Evolutionary conservation across 2,329 filamentous ascomycete genomes (phyloP), one percentile per base, ranked within the genome.

Genomic region (Botryotinia convoluta): DNA sequence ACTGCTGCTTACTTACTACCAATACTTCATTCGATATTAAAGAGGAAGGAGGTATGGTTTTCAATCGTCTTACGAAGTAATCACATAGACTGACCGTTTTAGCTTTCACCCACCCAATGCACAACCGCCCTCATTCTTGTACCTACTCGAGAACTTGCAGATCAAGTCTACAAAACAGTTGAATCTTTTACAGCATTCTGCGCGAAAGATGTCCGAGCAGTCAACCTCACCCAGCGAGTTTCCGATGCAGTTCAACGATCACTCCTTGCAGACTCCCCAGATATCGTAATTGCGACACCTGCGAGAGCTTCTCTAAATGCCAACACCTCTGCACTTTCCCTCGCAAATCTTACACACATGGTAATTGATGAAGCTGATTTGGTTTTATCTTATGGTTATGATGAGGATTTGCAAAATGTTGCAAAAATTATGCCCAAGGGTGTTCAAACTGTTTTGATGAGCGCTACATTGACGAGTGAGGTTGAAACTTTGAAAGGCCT

Each of bases 321-420:
- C 79, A 93, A 92, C 79, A 90, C 86, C 69, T 89, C 90, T 18
- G 88, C 91, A 0, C 84, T 98, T 68, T 89, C 90, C 1, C 84
- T 97, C 45, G 88, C 91, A 26, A 87, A 89, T 65, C 86, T 99
- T 35, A 88, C 89, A 45, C 90, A 81, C 76, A 84, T 98, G 26
- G 93, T 98, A 0, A 90, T 99, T 71, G 96, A 99, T 81, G 96
- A 99, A 84, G 95, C 95, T 4, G 96, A 99, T 80, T 83, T 99
- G 75, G 92, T 99, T 10, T 85, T 98, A 73, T 97, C 93, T 6
- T 99, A 98, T 80, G 96, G 95, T 67, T 97, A 98, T 81, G 92
- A 95, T 73, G 93, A 97, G 74, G 96, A 98, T 78, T 87, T 99
- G 74, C 89, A 94, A 79, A 92, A 89, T 77, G 87, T 99, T 48